Conservation (phyloP, 306 rosid genomes). For the Canavalia ensiformis region DNA sequence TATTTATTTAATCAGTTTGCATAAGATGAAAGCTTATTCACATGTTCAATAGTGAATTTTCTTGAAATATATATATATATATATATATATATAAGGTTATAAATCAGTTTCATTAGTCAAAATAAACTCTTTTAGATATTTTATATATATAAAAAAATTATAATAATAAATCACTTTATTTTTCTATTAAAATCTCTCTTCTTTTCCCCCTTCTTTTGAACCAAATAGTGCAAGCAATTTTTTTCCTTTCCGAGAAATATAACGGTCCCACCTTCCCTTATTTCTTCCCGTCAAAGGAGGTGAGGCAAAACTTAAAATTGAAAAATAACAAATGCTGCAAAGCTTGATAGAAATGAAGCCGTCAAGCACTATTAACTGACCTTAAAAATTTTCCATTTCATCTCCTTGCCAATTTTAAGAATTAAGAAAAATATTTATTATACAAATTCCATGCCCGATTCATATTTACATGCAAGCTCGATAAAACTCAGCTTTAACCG, state of each 20-base stretch:
- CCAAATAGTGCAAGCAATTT: no score
- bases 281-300: background rate
- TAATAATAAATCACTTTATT: no score
- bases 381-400: slow-evolving; percentile 6
- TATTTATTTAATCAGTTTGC: no score
- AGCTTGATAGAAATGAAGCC: background rate
- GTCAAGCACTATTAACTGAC: background rate
- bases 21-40: no score
- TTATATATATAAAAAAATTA: no score
- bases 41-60: no score
- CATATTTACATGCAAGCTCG: slow-evolving; percentile 22
- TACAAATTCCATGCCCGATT: slow-evolving; percentile 17
- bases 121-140: no score
- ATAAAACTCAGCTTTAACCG: slow-evolving; percentile 1
- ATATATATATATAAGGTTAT: no score
- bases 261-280: background rate
- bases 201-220: no score
- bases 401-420: background rate
- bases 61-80: no score
- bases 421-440: background rate
- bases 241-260: slow-evolving; percentile 15
- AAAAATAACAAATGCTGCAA: background rate
- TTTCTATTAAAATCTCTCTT: no score
- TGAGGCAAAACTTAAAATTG: background rate
- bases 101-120: no score